Evolutionary conservation across 2,329 filamentous ascomycete species (phyloP), one percentile per base, ranked within the genome.

Genomic region (Claviceps quebecensis): DNA sequence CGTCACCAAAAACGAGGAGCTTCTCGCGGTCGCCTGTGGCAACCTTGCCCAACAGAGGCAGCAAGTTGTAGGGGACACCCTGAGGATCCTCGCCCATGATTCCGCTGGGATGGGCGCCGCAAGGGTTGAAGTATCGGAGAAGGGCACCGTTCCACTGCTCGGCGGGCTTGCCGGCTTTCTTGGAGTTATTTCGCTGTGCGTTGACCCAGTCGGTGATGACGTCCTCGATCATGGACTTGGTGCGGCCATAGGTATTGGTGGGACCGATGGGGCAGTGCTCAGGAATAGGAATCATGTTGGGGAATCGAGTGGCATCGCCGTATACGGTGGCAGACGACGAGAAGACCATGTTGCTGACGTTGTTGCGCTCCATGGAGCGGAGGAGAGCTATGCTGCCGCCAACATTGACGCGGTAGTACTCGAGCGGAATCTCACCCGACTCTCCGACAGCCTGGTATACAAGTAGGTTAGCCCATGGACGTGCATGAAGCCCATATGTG

Each of bases 71-170:
- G 1, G 93, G 93, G 22, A 96, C 81, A 54, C 93, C 93, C 67
- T 95, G 84, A 45, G 93, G 93, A 69, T 98, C 93, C 73, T 98
- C 93, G 60, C 93, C 93, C 89, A 98, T 95, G 68, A 98, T 82
- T 52, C 93, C 94, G 62, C 81, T 91, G 47, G 94, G 93, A 70
- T 98, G 93, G 52, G 89, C 85, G 62, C 93, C 93, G 53, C 86
- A 88, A 34, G 93, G 93, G 77, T 98, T 98, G 76, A 98, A 98
- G 75, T 98, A 98, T 61, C 93, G 82, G 61, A 98, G 77, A 58
- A 97, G 75, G 43, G 91, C 93, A 52, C 80, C 93, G 69, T 97
- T 97, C 87, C 87, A 97, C 63, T 88, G 82, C 63, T 88, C 80
- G 52, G 73, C 81, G 34, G 80, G 76, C 70, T 91, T 84, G 56